A percentile compares a stretch with the other conserved stretches of the same genome.
Evolutionary conservation across 1,284 basidiomycete species (phyloP).

Genomic region (Ganoderma lingzhi): DNA sequence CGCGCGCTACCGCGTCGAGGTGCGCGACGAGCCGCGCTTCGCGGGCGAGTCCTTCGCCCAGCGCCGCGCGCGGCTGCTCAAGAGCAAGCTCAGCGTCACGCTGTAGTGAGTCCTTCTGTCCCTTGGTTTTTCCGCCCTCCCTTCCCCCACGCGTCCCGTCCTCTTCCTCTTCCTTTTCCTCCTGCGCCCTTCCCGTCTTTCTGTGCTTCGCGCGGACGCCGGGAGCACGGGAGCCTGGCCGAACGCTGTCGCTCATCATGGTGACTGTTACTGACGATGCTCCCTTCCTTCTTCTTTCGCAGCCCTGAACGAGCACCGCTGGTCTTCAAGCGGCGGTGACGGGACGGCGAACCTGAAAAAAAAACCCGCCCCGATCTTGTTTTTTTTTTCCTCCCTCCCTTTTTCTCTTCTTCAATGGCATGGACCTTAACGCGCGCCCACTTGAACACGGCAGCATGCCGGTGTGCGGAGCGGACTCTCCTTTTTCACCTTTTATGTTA

Average conservation of each 20-base stretch:
- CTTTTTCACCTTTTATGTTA: background rate
- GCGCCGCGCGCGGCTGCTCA: slow-evolving; percentile 38
- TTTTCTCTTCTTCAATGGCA: too few relatives aligned
- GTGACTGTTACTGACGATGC: background rate
- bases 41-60: slow-evolving; percentile 41
- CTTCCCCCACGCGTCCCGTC: too few relatives aligned
- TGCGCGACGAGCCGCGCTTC: slow-evolving; percentile 43
- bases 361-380: background rate
- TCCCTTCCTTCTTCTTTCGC: background rate
- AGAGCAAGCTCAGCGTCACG: slow-evolving; percentile 29
- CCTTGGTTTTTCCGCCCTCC: background rate
- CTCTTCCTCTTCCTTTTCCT: too few relatives aligned
- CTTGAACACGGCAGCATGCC: background rate
- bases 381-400: too few relatives aligned
- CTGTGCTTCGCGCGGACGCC: background rate
- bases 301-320: slow-evolving; percentile 28
- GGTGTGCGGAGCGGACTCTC: background rate
- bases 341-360: background rate
- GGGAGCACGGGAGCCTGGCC: background rate
- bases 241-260: background rate
- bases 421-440: background rate
- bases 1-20: slow-evolving; percentile 35
- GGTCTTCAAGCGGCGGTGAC: slow-evolving; percentile 19
- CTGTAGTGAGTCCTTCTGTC: slow-evolving; percentile 23
- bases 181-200: background rate